phyloP scores from a whole-genome alignment of 257 asterid genomes.

The Solanum verrucosum region DNA sequence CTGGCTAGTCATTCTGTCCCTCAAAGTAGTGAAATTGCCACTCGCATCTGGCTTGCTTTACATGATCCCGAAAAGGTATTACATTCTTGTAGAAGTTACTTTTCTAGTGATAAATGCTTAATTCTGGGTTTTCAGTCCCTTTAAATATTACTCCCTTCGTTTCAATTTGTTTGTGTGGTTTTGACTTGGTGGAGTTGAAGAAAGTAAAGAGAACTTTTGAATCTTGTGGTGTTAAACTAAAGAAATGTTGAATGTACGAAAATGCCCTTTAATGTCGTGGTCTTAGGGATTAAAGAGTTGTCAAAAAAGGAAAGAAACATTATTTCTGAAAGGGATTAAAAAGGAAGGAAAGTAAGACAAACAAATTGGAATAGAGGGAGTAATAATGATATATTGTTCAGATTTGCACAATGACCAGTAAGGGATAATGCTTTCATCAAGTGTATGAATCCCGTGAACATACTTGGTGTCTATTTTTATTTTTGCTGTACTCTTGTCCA shows the following conservation, averaged over 20 bases:
- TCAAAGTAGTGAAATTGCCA: slow-evolving; percentile 77
- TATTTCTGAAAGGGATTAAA: not conserved
- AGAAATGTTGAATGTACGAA: not conserved
- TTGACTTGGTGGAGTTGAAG: not conserved
- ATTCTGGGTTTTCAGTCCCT: not conserved
- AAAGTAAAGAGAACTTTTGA: not conserved
- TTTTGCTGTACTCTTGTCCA: not conserved
- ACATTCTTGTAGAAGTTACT: not conserved
- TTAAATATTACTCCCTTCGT: not conserved
- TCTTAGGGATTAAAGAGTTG: not conserved
- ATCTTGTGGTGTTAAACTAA: not conserved
- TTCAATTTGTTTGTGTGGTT: not conserved
- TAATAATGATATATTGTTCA: not conserved
- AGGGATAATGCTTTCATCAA: not conserved
- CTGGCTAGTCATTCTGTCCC: slow-evolving; percentile 78
- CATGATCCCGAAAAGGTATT: slow-evolving; percentile 88
- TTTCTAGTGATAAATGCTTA: not conserved
- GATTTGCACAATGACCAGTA: not conserved
- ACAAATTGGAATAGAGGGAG: not conserved
- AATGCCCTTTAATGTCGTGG: not conserved
- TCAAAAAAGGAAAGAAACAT: not conserved
- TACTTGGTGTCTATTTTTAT: not conserved
- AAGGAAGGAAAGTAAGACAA: not conserved
- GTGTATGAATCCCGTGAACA: not conserved
- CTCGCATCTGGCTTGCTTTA: slow-evolving; percentile 93